Conservation (phyloP, 2,329 filamentous ascomycete genomes). For the Stagonosporopsis cucurbitacearum region DNA sequence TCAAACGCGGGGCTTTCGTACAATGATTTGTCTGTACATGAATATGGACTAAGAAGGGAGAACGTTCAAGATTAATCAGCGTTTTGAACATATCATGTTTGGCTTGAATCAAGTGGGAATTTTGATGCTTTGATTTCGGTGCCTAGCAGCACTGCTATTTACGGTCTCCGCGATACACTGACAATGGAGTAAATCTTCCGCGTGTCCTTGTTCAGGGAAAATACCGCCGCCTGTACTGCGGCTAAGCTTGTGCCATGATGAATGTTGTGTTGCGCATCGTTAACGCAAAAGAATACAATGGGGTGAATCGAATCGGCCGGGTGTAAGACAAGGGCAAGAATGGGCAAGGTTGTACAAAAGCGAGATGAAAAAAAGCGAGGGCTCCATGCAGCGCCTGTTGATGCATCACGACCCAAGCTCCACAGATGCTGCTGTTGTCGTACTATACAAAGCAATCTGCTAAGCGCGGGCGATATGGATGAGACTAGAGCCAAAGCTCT, state of each 20-base stretch:
- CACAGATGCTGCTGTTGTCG: constrained; percentile 41
- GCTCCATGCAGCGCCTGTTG: constrained; percentile 34
- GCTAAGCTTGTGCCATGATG: constrained; percentile 14
- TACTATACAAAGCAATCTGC: constrained; percentile 47
- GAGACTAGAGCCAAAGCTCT: constrained; percentile 24
- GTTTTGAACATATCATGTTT: too few relatives aligned
- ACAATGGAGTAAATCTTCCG: not conserved
- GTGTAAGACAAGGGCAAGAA: constrained; percentile 20
- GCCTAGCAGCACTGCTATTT: constrained; percentile 18
- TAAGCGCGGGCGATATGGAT: constrained; percentile 22
- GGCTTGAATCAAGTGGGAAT: not conserved
- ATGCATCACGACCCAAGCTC: constrained; percentile 42
- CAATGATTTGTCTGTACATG: not conserved
- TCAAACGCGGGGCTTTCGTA: not conserved
- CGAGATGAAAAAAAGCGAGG: constrained; percentile 10
- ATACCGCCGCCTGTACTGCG: constrained; percentile 9
- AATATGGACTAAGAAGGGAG: not conserved
- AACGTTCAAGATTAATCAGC: too few relatives aligned
- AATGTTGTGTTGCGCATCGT: constrained; percentile 27
- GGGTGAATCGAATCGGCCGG: constrained; percentile 24
- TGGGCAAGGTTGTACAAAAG: constrained; percentile 17
- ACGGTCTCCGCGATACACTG: constrained; percentile 9
- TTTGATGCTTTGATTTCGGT: constrained; percentile 16
- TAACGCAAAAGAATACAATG: constrained; percentile 26
- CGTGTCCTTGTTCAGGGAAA: constrained; percentile 1